These are phyloP conservation scores for Lasiodiplodia sp. DNA, from an alignment of 2,329 filamentous ascomycete species.

Conservation along the genomic window DNA sequence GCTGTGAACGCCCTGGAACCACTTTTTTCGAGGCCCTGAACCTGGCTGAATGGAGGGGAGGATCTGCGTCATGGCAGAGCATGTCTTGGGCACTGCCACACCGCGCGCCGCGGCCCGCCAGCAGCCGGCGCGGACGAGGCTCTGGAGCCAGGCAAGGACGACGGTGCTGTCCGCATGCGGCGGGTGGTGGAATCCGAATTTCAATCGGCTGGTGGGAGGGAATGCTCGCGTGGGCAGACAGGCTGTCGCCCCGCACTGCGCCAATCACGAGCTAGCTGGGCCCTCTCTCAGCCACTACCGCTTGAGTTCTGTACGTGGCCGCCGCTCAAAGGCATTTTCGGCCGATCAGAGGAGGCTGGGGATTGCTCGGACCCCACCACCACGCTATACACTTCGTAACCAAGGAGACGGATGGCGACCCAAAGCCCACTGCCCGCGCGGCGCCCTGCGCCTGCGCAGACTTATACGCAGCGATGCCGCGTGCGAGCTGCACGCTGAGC, in stretches of 20 bases:
- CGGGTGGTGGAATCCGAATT: slow-evolving; percentile 4
- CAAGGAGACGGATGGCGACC: slow-evolving; percentile 18
- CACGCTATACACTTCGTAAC: slow-evolving; percentile 24
- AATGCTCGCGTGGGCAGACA: slow-evolving; percentile 25
- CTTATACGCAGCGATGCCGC: slow-evolving; percentile 4
- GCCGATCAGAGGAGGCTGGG: slow-evolving; percentile 26
- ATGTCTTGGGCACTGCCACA: slow-evolving; percentile 18
- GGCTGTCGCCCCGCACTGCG: slow-evolving; percentile 4
- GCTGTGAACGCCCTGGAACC: slow-evolving; percentile 1
- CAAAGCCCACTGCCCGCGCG: slow-evolving; percentile 18
- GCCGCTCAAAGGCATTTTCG: slow-evolving; percentile 4
- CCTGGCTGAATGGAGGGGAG: background rate
- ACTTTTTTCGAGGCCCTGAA: background rate
- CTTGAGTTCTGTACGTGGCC: slow-evolving; percentile 16
- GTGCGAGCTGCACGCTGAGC: background rate
- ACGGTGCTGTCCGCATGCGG: background rate
- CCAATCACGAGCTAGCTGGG: background rate
- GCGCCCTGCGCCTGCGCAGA: background rate
- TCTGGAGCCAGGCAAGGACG: slow-evolving; percentile 12
- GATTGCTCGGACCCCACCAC: slow-evolving; percentile 21
- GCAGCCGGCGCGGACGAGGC: slow-evolving; percentile 8
- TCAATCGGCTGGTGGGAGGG: slow-evolving; percentile 6
- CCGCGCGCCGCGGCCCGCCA: slow-evolving; percentile 6
- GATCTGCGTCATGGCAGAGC: slow-evolving; percentile 1
- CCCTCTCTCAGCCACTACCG: slow-evolving; percentile 25